phyloP scores from a whole-genome alignment of 2,329 filamentous ascomycete genomes.

The Arthrobotrys sphaeroides region DNA sequence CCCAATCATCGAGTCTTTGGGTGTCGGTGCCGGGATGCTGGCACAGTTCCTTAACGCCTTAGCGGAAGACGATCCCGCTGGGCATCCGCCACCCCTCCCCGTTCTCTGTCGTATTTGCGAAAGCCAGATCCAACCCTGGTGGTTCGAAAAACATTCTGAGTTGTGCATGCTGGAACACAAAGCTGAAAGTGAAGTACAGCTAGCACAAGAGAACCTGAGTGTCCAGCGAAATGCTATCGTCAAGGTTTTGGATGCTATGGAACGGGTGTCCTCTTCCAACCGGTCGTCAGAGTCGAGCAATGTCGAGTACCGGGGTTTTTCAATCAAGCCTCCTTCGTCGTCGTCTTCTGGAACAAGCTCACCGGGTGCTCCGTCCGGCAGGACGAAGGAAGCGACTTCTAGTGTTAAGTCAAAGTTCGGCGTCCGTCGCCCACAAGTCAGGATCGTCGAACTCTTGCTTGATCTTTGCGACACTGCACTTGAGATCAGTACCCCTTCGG shows the following conservation, averaged over 20 bases:
- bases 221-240: conserved; percentile 96
- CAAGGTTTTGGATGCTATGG: conserved; percentile 89
- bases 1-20: conserved; percentile 89
- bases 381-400: conserved; percentile 67
- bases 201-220: conserved; percentile 88
- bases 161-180: conserved; percentile 94
- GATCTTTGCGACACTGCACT: conserved; percentile 95
- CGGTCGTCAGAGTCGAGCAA: conserved; percentile 58
- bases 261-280: conserved; percentile 75
- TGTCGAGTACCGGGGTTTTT: conserved; percentile 63
- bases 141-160: conserved; percentile 99
- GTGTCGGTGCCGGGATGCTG: conserved; percentile 91
- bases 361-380: conserved; percentile 69
- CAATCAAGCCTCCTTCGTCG: conserved; percentile 79
- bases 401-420: conserved; percentile 74
- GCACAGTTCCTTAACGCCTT: conserved; percentile 91
- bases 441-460: conserved; percentile 92
- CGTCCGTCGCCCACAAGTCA: conserved; percentile 83
- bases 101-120: conserved; percentile 97
- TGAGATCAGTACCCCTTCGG: conserved; percentile 90
- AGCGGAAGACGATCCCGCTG: conserved; percentile 81
- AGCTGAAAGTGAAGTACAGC: conserved; percentile 96
- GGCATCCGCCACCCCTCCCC: conserved; percentile 80
- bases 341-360: conserved; percentile 70
- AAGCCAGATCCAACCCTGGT: conserved; percentile 96